A percentile compares a stretch with the other conserved stretches of the same genome.
phyloP scores from a whole-genome alignment of 768 basidiomycete genomes.

The Gyrodon lividus region DNA sequence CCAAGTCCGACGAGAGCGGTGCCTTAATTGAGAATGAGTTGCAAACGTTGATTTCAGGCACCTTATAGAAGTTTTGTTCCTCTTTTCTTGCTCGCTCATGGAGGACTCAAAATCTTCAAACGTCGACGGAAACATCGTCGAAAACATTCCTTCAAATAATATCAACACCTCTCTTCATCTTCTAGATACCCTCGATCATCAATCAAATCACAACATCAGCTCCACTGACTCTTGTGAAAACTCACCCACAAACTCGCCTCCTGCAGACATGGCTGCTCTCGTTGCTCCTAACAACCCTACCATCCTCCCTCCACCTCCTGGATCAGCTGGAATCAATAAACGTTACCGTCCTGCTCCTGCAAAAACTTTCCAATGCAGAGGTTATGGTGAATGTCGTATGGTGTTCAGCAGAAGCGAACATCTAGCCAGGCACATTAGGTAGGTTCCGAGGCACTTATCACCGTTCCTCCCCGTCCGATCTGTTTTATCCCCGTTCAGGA shows the following conservation, averaged over 20 bases:
- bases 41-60: constrained; percentile 33
- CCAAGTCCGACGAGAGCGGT: constrained; percentile 34
- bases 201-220: constrained; percentile 1
- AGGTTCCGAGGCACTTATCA: constrained; percentile 33
- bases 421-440: constrained; percentile 94
- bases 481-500: constrained; percentile 49
- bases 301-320: constrained; percentile 17
- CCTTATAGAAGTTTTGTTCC: constrained; percentile 34
- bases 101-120: constrained; percentile 35
- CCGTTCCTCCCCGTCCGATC: constrained; percentile 21
- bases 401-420: constrained; percentile 96
- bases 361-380: constrained; percentile 94
- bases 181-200: constrained; percentile 6
- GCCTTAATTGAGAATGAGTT: constrained; percentile 35
- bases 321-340: constrained; percentile 41
- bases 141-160: constrained; percentile 3
- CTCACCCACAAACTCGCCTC: constrained; percentile 7
- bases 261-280: constrained; percentile 33
- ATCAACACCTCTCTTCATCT: constrained; percentile 9
- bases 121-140: constrained; percentile 22
- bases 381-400: constrained; percentile 95
- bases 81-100: constrained; percentile 34
- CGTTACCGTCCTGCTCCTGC: constrained; percentile 82
- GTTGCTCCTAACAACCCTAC: constrained; percentile 26
- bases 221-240: constrained; percentile 3